Evolutionary conservation across 352 stramenopile genomes (phyloP).

Genomic region (Phytophthora cryptogea): DNA sequence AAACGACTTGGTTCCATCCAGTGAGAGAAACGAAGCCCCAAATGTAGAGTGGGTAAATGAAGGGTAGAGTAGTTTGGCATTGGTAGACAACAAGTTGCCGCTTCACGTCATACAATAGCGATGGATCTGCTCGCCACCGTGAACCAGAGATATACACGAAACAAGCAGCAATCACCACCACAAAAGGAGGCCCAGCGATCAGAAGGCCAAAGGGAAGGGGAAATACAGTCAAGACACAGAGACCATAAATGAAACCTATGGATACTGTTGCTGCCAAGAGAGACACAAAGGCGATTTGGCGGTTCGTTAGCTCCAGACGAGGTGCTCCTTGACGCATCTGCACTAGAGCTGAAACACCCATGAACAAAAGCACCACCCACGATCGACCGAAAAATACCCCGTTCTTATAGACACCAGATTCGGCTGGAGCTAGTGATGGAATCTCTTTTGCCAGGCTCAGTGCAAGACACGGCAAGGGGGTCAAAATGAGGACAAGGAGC

Average conservation of each 20-base stretch:
- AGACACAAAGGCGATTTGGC: conserved; percentile 11
- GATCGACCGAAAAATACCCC: conserved; percentile 35
- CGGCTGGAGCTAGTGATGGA: conserved; percentile 22
- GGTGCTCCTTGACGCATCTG: conserved; percentile 23
- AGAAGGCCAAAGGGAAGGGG: conserved; percentile 47
- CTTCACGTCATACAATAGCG: conserved; percentile 19
- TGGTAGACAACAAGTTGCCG: conserved; percentile 21
- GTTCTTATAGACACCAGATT: conserved; percentile 37
- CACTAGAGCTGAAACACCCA: conserved; percentile 11
- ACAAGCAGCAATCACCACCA: conserved; percentile 10
- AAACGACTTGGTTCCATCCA: conserved; percentile 27
- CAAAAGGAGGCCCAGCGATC: conserved; percentile 17
- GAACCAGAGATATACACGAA: conserved; percentile 23
- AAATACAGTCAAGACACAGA: conserved; percentile 32
- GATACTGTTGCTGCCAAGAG: conserved; percentile 15
- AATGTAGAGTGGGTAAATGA: conserved; percentile 56
- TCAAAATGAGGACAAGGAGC: conserved; percentile 23
- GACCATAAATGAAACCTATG: conserved; percentile 15
- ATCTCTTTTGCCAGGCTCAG: conserved; percentile 38
- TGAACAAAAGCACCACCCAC: conserved; percentile 16
- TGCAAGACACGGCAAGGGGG: conserved; percentile 37
- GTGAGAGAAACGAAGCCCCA: conserved; percentile 34
- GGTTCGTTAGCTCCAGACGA: conserved; percentile 6
- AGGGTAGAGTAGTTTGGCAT: conserved; percentile 19
- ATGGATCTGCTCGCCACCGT: conserved; percentile 9